Base-by-base conservation (phyloP, 2,329 filamentous ascomycete species). In the Byssochlamys sp. region DNA sequence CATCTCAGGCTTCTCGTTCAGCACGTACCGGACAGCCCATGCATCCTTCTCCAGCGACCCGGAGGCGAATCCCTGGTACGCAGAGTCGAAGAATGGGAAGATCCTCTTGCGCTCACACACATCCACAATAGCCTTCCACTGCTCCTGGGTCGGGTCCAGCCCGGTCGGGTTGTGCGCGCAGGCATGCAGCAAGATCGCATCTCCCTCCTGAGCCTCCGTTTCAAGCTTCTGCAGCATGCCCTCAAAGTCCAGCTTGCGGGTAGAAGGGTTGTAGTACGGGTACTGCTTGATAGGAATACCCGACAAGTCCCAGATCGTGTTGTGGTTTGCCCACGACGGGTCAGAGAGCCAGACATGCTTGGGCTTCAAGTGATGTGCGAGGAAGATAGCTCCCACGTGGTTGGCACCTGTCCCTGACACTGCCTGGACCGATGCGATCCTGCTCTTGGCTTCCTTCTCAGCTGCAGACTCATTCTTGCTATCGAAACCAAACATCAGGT, bases 131-230 rank as follows among this genome's bases (percentile, higher is more conserved):
- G 91, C 84, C 73, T 87, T 88, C 94, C 94, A 99, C 77, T 99
- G 92, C 58, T 91, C 89, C 66, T 87, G 81, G 53, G 89, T 95
- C 10, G 91, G 91, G 75, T 99, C 94, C 61, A 96, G 90, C 58
- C 94, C 94, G 1, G 94, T 99, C 31, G 94, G 94, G 78, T 99
- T 99, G 80, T 97, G 94, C 24, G 94, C 94, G 71, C 94, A 99
- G 59, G 91, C 90, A 75, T 96, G 94, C 49, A 96, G 83, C 45
- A 97, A 82, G 69, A 97, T 85, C 70, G 96, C 85, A 72, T 90
- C 91, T 64, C 85, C 85, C 57, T 90, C 84, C 9, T 88, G 84
- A 2, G 90, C 90, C 57, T 88, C 85, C 63, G 92, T 89, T 75
- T 96, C 91, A 52, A 99, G 84, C 19, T 88, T 90, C 70, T 87